Conservation (phyloP, 1,139 yeast genomes). For the Pneumocystis jirovecii region DNA sequence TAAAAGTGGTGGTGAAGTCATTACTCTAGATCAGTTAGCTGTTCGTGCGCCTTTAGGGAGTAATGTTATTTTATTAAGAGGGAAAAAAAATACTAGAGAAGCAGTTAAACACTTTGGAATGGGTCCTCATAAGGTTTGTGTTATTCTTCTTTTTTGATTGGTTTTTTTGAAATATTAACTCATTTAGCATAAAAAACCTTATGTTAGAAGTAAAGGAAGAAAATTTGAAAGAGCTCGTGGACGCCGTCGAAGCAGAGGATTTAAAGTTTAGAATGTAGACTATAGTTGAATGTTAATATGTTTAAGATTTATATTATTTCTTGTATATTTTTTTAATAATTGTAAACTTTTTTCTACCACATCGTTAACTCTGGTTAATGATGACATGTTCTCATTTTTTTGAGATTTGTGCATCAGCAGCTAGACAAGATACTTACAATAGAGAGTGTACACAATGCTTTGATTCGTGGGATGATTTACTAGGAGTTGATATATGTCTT, state of each 20-base stretch:
- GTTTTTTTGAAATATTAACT: not conserved
- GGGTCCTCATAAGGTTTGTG: constrained; percentile 76
- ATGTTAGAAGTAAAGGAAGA: constrained; percentile 94
- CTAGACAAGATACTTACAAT: constrained; percentile 38
- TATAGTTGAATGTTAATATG: not conserved
- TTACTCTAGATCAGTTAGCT: constrained; percentile 98
- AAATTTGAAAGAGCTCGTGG: constrained; percentile 99
- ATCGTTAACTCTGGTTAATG: not conserved
- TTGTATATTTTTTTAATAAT: not conserved
- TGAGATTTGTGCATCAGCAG: not conserved
- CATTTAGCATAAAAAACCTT: constrained; percentile 79
- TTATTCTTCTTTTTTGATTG: not conserved
- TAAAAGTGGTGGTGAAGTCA: constrained; percentile 99
- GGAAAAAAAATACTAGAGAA: constrained; percentile 98
- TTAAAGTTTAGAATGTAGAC: constrained; percentile 74
- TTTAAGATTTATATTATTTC: not conserved
- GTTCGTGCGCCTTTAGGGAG: constrained; percentile 98
- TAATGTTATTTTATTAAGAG: constrained; percentile 95
- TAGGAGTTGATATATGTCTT: constrained; percentile 63
- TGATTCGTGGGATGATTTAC: constrained; percentile 42
- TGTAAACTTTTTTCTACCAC: not conserved
- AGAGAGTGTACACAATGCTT: constrained; percentile 77
- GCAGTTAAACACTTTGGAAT: constrained; percentile 99
- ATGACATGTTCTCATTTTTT: not conserved
- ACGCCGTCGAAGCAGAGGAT: constrained; percentile 98